Base-by-base conservation (phyloP, 306 rosid genomes). In the Cercis canadensis region DNA sequence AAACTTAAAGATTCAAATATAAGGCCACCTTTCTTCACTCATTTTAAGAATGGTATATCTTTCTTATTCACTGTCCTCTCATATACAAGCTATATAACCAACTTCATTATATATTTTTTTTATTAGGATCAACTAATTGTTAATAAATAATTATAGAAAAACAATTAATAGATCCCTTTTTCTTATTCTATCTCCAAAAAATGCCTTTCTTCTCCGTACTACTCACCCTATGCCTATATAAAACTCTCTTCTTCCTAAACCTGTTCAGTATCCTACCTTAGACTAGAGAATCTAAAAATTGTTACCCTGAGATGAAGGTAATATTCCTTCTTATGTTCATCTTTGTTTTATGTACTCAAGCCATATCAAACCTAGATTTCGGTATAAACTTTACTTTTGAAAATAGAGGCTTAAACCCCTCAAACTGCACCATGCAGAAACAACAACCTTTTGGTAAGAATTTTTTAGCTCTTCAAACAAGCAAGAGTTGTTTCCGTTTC, bases 361-460 rank as follows among this genome's bases (percentile, higher is more conserved):
- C 73, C 62, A 68, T 68, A 37, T 39, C 53, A 68, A 68, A 0
- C 63, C 54, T 63, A 21, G 73, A 13, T 54, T 37, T 36, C 24
- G 43, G 37, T 13, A 68, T 15, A 37, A 39, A 18, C 39, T 5
- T 34, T 11, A 67, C 7, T 19, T 36, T 49, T 19, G 62, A 67
- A 18, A 1, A 19, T 4, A 50, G 15, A 52, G 39, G 14, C 57
- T 34, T 54, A 18, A 52, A 67, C 59, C 13, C 16, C 12, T 33
- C 51, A 67, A 34, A 15, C 7, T 49, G n/a, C 52, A n/a, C 17
- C 1, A 6, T 36, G 41, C 51, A 68, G 21, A 37, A 29, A 53
- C 73, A 39, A 12, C 37, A 24, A 55, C 10, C 10, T 37, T 19
- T 19, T 40, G 73, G 73, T 68, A 54, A 10, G 53, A 8, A 1